Evolutionary conservation across 208 protist genomes (phyloP).

Genomic region (Wallacemonas collosoma): DNA sequence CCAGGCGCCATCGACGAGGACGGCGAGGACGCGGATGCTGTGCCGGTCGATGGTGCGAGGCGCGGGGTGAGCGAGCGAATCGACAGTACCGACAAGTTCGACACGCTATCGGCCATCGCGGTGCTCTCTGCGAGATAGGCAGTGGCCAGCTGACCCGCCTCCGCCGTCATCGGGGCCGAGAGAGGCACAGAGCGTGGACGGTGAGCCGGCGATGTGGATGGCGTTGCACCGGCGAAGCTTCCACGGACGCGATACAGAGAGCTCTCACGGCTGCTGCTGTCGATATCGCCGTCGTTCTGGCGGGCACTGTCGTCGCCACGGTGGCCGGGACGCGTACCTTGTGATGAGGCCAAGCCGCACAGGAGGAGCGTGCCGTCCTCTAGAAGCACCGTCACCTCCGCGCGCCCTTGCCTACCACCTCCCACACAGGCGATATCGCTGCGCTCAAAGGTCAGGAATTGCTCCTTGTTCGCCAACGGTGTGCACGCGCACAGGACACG

Average conservation of each 20-base stretch:
- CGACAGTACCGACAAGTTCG: slow-evolving; percentile 15
- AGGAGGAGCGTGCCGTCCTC: slow-evolving; percentile 48
- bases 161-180: not conserved
- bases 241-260: slow-evolving; percentile 15
- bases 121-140: slow-evolving; percentile 4
- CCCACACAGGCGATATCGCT: slow-evolving; percentile 38
- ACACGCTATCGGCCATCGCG: slow-evolving; percentile 16
- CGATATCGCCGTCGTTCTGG: not conserved
- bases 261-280: slow-evolving; percentile 18
- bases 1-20: slow-evolving; percentile 8
- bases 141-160: not conserved
- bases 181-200: not conserved
- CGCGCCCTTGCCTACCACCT: slow-evolving; percentile 31
- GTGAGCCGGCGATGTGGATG: not conserved
- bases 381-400: slow-evolving; percentile 63
- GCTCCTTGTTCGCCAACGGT: slow-evolving; percentile 31
- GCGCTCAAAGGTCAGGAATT: slow-evolving; percentile 40
- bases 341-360: slow-evolving; percentile 24
- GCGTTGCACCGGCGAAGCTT: slow-evolving; percentile 1
- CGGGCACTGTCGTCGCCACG: not conserved
- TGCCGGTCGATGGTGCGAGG: slow-evolving; percentile 17
- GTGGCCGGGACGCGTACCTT: not conserved
- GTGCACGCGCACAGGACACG: slow-evolving; percentile 36
- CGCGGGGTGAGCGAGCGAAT: slow-evolving; percentile 25
- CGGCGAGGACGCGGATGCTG: not conserved